Base-by-base conservation (phyloP, 2,329 filamentous ascomycete species). In the Clonostachys byssicola region DNA sequence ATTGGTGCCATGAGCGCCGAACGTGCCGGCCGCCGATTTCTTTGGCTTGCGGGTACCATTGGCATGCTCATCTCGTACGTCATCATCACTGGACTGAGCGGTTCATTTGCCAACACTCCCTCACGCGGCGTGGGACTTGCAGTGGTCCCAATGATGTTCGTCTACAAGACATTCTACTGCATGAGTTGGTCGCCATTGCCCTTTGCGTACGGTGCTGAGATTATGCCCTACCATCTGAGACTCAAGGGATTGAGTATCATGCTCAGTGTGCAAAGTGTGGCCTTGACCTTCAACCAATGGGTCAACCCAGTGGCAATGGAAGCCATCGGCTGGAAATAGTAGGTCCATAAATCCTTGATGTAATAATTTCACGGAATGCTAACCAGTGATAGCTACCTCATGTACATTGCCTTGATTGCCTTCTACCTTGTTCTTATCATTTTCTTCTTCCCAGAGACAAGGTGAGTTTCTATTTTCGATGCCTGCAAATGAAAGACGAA, bases 171-270 rank as follows among this genome's bases (percentile, higher is more conserved):
- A 5, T 65, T 63, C 53, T 78, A 77, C 58, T 76, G 77, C 51
- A 66, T 77, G 44, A 74, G 71, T 17, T 77, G 75, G 60, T 77
- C 77, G 48, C 70, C 75, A 12, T 61, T 78, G 40, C 74, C 73
- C 1, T 52, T 49, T 50, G 56, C 72, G 5, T 78, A 76, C 59
- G 65, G 78, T 0, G 64, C 76, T 38, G 75, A 80, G 51, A 55
- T 79, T 2, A 73, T 76, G 55, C 75, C 75, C 2, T 79, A 71
- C 56, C 14, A 16, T 33, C 14, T 45, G 17, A 13, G 43, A 13
- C 34, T 45, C n/a, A 45, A 45, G 43, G 43, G 43, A 16, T 20
- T 45, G 43, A 36, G 43, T 39, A 45, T 45, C 43, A 35, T 38
- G 34, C 34, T 45, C 10, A 38, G 43, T 39, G 43, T 45, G 17